phyloP scores from a whole-genome alignment of 2,329 filamentous ascomycete species.

The Trichoderma arundinaceum region DNA sequence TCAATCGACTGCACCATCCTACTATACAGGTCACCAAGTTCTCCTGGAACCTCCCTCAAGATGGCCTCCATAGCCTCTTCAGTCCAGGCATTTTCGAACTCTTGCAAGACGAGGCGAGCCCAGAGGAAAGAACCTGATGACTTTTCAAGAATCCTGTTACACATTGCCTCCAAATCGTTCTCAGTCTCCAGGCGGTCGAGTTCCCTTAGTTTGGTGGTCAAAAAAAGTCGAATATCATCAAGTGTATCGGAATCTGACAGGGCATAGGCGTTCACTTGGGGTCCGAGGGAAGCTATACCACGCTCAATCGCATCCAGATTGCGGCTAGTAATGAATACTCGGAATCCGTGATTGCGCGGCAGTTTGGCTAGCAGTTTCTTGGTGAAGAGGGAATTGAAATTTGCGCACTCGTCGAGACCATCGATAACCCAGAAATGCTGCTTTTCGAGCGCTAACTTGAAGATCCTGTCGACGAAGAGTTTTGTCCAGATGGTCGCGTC shows the following conservation, averaged over 20 bases:
- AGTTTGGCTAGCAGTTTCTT: slow-evolving; percentile 6
- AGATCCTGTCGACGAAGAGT: slow-evolving; percentile 25
- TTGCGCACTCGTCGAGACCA: slow-evolving; percentile 4
- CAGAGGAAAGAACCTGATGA: slow-evolving; percentile 27
- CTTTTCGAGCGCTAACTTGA: background rate
- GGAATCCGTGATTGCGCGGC: background rate
- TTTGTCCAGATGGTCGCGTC: slow-evolving; percentile 20
- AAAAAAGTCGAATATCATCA: background rate
- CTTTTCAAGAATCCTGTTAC: slow-evolving; percentile 16
- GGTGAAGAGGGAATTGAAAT: background rate
- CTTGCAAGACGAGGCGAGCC: slow-evolving; percentile 27
- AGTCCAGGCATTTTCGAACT: slow-evolving; percentile 16
- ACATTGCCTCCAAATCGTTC: slow-evolving; percentile 2
- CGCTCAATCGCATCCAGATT: slow-evolving; percentile 11
- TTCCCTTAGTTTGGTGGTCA: background rate
- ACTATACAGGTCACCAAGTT: background rate
- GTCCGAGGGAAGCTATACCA: background rate
- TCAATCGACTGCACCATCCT: slow-evolving; percentile 13
- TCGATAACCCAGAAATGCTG: slow-evolving; percentile 25
- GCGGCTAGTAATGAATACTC: slow-evolving; percentile 22
- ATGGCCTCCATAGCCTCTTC: slow-evolving; percentile 22
- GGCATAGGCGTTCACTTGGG: background rate
- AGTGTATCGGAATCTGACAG: slow-evolving; percentile 7
- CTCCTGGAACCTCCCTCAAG: slow-evolving; percentile 2
- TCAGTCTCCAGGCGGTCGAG: slow-evolving; percentile 5